Conservation (phyloP, 306 rosid species). For the Castanea mollissima region DNA sequence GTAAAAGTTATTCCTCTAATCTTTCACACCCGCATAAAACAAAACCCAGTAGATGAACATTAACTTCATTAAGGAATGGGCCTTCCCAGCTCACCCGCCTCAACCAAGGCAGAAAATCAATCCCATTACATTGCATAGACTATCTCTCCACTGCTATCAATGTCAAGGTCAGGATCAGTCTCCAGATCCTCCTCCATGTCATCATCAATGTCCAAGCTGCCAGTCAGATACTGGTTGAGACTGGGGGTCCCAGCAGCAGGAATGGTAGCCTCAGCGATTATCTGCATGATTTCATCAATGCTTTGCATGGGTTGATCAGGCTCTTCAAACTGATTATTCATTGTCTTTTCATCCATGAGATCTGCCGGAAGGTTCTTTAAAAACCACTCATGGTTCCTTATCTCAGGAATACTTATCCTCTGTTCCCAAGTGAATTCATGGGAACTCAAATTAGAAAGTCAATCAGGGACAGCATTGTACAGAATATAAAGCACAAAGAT, state of each 20-base stretch:
- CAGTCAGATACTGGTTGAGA: slow-evolving; percentile 69
- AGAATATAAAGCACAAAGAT: not conserved
- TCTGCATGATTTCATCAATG: slow-evolving; percentile 85
- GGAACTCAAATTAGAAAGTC: slow-evolving; percentile 19
- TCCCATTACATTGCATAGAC: slow-evolving; percentile 74
- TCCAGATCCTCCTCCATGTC: slow-evolving; percentile 94
- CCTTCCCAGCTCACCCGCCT: not conserved
- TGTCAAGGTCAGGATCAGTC: slow-evolving; percentile 76
- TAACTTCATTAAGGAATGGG: slow-evolving; percentile 7
- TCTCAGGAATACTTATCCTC: slow-evolving; percentile 91
- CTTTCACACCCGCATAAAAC: slow-evolving; percentile 29
- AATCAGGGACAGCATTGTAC: slow-evolving; percentile 7
- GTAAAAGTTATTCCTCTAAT: slow-evolving; percentile 21
- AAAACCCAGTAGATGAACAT: slow-evolving; percentile 2
- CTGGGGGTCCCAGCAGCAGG: slow-evolving; percentile 72
- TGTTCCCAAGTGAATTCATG: slow-evolving; percentile 29
- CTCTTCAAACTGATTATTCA: slow-evolving; percentile 63
- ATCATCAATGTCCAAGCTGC: slow-evolving; percentile 82
- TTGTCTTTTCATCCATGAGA: slow-evolving; percentile 58
- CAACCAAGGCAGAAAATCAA: not conserved
- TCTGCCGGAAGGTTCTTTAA: slow-evolving; percentile 84
- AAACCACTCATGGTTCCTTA: slow-evolving; percentile 91
- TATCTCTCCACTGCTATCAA: slow-evolving; percentile 90
- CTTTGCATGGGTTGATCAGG: slow-evolving; percentile 90
- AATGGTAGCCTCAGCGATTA: slow-evolving; percentile 75